Conservation (phyloP, 2,329 filamentous ascomycete species). For the Alternaria angustiovoidea region DNA sequence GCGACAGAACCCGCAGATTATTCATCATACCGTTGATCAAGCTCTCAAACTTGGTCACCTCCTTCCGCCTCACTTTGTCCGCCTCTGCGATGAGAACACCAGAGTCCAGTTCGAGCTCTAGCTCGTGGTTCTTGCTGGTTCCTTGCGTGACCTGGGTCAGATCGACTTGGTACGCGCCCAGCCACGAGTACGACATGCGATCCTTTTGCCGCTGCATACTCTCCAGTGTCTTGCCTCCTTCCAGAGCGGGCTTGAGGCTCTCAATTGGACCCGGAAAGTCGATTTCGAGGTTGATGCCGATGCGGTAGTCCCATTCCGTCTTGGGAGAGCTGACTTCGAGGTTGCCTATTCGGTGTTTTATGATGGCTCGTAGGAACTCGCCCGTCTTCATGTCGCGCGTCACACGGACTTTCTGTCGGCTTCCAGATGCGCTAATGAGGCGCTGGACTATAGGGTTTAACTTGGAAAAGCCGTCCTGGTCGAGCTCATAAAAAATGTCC, state of each 20-base stretch:
- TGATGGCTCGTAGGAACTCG: conserved; percentile 78
- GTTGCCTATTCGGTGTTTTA: conserved; percentile 89
- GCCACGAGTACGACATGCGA: conserved; percentile 87
- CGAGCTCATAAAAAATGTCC: conserved; percentile 74
- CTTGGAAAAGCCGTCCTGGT: conserved; percentile 60
- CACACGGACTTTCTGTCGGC: conserved; percentile 56
- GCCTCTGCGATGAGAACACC: conserved; percentile 72
- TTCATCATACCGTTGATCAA: conserved; percentile 78
- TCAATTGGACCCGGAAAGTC: conserved; percentile 73
- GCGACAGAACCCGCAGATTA: conserved; percentile 59
- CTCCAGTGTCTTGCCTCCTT: conserved; percentile 51
- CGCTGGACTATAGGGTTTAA: conserved; percentile 64
- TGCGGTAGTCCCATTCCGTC: conserved; percentile 84
- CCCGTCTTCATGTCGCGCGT: conserved; percentile 78
- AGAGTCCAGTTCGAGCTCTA: conserved; percentile 79
- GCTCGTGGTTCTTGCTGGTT: conserved; percentile 74
- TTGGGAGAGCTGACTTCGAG: conserved; percentile 85
- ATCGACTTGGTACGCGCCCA: conserved; percentile 83
- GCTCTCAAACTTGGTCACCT: conserved; percentile 59
- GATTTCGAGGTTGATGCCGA: conserved; percentile 96
- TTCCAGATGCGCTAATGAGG: conserved; percentile 56
- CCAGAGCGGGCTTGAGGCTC: conserved; percentile 56
- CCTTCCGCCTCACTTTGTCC: conserved; percentile 63
- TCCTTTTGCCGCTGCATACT: conserved; percentile 79
- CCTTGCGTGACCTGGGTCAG: conserved; percentile 81